Base-by-base conservation (phyloP, 2,329 filamentous ascomycete species). In the Trichocomaceae sp. region DNA sequence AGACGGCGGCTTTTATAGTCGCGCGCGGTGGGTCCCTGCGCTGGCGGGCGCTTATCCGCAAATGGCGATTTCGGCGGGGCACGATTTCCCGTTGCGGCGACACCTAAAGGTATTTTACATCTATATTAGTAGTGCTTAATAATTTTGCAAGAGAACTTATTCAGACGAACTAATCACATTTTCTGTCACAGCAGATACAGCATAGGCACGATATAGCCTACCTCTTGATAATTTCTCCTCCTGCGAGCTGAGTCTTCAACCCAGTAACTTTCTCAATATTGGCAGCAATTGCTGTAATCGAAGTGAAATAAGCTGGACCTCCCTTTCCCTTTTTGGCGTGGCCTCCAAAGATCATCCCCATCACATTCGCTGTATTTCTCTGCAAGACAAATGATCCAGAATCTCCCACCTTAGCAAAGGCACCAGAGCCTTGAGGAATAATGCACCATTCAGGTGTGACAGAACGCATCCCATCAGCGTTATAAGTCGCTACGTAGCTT, bases 361-460 rank as follows among this genome's bases (percentile, higher is more conserved):
- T 47, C 13, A 29, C 49, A 45, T 49, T 39, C 2, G 44, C 46
- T 2, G 49, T 44, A 44, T 45, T 26, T 13, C 37, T 29, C n/a
- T 52, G 49, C 37, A 56, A 17, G 15, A 56, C 45, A 20, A 56
- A 23, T 5, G 54, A 33, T 8, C 54, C 54, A 4, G 54, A 56
- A 44, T 56, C 54, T 7, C 54, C 54, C 12, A 3, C 13, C 5
- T 20, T 20, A 2, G 54, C 50, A 45, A 56, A 56, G 15, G 2
- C 9, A 9, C 37, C 8, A 17, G 15, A 26, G 3, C 20, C 45
- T 8, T 20, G 37, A 33, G 54, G 39, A 6, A 56, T 23, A 15
- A 56, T 44, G 20, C 49, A 52, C 49, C 49, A 52, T n/a, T 56
- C 54, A 13, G 49, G 31, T 1, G 54, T 56, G 17, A 56, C 22